Evolutionary conservation across 306 rosid species (phyloP).

Genomic region (Quercus robur): DNA sequence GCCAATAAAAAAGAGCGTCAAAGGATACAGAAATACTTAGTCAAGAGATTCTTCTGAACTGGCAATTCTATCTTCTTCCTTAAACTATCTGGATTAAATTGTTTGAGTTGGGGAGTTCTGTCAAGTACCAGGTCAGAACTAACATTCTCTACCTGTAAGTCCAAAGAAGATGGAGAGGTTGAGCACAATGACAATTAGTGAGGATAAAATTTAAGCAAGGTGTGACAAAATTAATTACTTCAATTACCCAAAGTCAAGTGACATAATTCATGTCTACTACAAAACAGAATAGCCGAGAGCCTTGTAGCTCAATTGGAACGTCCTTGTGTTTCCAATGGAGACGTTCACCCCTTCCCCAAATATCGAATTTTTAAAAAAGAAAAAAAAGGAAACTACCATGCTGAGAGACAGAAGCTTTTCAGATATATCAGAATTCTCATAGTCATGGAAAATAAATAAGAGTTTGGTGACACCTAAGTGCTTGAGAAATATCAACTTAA

Average conservation of each 20-base stretch:
- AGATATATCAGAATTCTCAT: background rate
- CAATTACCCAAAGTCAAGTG: background rate
- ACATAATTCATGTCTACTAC: background rate
- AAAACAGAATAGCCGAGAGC: background rate
- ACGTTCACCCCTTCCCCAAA: too few species aligned
- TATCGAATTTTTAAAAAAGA: too few species aligned
- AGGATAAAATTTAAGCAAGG: background rate
- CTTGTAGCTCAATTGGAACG: background rate
- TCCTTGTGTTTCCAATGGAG: background rate
- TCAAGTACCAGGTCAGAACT: conserved; percentile 19
- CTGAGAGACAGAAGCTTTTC: background rate
- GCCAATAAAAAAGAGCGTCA: background rate
- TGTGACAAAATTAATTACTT: background rate
- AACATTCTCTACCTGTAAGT: conserved; percentile 46
- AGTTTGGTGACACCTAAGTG: conserved; percentile 3
- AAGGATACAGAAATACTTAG: conserved; percentile 93
- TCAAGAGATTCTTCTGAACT: conserved; percentile 83
- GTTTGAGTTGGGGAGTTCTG: conserved; percentile 39
- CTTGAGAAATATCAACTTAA: conserved; percentile 8
- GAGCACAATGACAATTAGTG: conserved; percentile 15
- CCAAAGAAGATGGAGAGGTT: conserved; percentile 23
- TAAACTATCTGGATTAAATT: conserved; percentile 38
- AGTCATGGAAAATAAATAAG: background rate
- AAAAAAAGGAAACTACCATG: background rate
- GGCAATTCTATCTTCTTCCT: conserved; percentile 82